phyloP scores from a whole-genome alignment of 2,329 filamentous ascomycete species.

The Didymella pinodella region DNA sequence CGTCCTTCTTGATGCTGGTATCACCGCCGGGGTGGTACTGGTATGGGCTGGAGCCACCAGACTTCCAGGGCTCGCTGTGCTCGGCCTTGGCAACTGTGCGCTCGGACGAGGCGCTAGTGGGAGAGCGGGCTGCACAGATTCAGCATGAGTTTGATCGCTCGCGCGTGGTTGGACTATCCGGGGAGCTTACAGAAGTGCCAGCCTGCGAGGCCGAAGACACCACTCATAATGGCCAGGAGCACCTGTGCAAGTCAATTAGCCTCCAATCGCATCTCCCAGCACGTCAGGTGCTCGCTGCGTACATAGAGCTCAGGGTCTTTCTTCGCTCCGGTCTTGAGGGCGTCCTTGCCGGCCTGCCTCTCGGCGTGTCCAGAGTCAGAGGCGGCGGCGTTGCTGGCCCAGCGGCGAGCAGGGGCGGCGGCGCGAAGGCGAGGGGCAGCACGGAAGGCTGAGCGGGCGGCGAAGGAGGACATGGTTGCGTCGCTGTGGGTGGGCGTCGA shows the following conservation, averaged over 20 bases:
- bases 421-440: slow-evolving; percentile 56
- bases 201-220: slow-evolving; percentile 85
- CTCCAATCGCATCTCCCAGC: slow-evolving; percentile 5
- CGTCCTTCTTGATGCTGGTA: slow-evolving; percentile 79
- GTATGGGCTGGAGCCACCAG: slow-evolving; percentile 67
- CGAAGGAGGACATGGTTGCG: slow-evolving; percentile 55
- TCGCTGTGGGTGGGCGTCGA: slow-evolving; percentile 28
- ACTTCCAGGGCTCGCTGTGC: slow-evolving; percentile 91
- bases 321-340: slow-evolving; percentile 70
- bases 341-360: slow-evolving; percentile 56
- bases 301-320: slow-evolving; percentile 79
- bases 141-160: slow-evolving; percentile 16
- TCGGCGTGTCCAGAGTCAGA: slow-evolving; percentile 50
- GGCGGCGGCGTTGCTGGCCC: slow-evolving; percentile 45
- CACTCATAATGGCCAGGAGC: slow-evolving; percentile 88
- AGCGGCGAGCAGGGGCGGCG: slow-evolving; percentile 44
- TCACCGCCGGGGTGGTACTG: slow-evolving; percentile 81
- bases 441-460: slow-evolving; percentile 56
- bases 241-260: slow-evolving; percentile 65
- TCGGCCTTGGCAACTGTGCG: slow-evolving; percentile 75
- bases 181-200: slow-evolving; percentile 78
- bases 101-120: slow-evolving; percentile 86
- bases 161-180: slow-evolving; percentile 13
- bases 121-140: slow-evolving; percentile 72
- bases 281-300: slow-evolving; percentile 44